phyloP scores from a whole-genome alignment of 805 yeast genomes.

The Pichia occidentalis region DNA sequence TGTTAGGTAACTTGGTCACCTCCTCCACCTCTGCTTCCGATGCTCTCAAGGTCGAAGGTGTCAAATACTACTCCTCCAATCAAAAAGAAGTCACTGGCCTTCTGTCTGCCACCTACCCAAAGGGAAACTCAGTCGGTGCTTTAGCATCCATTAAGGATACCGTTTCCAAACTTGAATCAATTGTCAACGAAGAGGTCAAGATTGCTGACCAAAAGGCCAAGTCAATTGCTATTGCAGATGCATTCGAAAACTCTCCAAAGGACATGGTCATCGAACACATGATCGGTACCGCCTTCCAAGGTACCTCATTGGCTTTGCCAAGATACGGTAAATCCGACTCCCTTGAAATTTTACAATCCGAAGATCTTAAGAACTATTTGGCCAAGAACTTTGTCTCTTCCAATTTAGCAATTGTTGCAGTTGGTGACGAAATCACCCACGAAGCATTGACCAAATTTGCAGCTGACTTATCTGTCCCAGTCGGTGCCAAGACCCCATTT shows the following conservation, averaged over 20 bases:
- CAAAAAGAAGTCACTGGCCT: conserved; percentile 64
- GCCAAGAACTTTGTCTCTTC: conserved; percentile 52
- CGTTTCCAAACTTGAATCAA: conserved; percentile 31
- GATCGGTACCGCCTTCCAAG: conserved; percentile 81
- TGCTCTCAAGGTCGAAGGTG: conserved; percentile 43
- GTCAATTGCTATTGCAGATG: conserved; percentile 43
- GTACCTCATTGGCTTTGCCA: conserved; percentile 74
- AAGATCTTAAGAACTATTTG: conserved; percentile 54
- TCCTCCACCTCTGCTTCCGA: conserved; percentile 29
- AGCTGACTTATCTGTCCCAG: conserved; percentile 42
- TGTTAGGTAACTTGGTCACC: conserved; percentile 47
- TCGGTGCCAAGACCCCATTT: conserved; percentile 43
- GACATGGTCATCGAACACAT: conserved; percentile 64
- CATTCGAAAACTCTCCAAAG: conserved; percentile 51
- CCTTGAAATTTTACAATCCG: conserved; percentile 46
- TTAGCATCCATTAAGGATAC: conserved; percentile 43
- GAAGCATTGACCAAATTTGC: conserved; percentile 63
- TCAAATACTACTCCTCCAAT: conserved; percentile 46
- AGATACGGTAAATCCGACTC: conserved; percentile 68
- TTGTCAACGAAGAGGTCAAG: conserved; percentile 35
- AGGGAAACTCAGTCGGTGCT: conserved; percentile 47
- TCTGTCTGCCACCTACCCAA: conserved; percentile 52
- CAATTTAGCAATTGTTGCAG: conserved; percentile 58
- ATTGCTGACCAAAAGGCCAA: conserved; percentile 34
- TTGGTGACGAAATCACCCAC: conserved; percentile 62